A percentile compares a stretch with the other conserved stretches of the same genome.
Conservation (phyloP, 75 land plant genomes). For the Pinus taeda region DNA sequence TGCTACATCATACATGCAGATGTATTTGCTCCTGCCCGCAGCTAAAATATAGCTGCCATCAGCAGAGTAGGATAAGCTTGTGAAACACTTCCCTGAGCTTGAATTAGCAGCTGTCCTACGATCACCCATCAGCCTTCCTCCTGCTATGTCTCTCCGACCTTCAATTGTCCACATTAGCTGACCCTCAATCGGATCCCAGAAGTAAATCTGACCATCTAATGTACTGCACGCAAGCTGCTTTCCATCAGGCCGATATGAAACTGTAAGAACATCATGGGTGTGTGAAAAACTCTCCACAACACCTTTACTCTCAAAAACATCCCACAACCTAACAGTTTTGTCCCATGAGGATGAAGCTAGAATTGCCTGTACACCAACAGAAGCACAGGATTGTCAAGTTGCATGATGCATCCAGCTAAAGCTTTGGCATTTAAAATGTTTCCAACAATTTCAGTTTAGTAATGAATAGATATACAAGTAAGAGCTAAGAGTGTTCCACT, state of each 20-base stretch:
- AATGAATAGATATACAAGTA: conserved; percentile 1
- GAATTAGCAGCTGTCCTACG: conserved; percentile 85
- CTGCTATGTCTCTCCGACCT: conserved; percentile 90
- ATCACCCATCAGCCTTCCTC: conserved; percentile 94
- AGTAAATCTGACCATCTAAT: conserved; percentile 93
- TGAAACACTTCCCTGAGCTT: conserved; percentile 85
- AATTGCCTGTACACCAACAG: conserved; percentile 37
- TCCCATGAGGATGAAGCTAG: conserved; percentile 99
- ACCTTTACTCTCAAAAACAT: conserved; percentile 93
- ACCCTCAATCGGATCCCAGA: conserved; percentile 93
- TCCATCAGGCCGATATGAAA: conserved; percentile 95
- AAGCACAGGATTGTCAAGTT: conserved; percentile 1
- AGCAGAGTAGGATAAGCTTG: conserved; percentile 85
- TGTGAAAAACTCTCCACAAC: conserved; percentile 77
- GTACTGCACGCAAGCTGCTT: conserved; percentile 91
- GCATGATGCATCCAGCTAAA: neutral
- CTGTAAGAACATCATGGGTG: conserved; percentile 92
- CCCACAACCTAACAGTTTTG: conserved; percentile 88
- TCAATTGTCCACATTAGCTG: conserved; percentile 81
- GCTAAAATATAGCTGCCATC: conserved; percentile 93
- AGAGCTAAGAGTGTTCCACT: neutral
- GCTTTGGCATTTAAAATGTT: neutral
- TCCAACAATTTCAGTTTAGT: neutral
- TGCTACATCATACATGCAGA: conserved; percentile 97
- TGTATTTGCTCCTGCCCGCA: conserved; percentile 85